Evolutionary conservation across 2,329 filamentous ascomycete species (phyloP).

Genomic region (Fusarium pseudograminearum): DNA sequence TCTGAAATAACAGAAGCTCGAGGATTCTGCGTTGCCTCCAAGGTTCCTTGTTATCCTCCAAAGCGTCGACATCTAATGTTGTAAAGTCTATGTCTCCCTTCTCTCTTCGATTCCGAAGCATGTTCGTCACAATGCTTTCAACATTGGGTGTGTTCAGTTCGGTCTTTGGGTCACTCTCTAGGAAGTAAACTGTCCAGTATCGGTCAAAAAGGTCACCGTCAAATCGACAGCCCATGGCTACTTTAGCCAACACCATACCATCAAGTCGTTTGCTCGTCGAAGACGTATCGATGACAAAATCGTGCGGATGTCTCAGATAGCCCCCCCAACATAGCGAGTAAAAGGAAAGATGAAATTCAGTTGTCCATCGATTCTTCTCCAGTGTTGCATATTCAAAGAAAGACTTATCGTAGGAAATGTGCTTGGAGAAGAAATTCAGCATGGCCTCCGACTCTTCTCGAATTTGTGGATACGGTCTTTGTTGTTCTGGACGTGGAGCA

Average conservation of each 20-base stretch:
- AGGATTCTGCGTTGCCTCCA: neutral
- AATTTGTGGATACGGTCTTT: neutral
- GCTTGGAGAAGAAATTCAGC: rapidly evolving
- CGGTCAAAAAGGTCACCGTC: neutral
- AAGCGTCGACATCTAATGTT: rapidly evolving
- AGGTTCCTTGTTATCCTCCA: rapidly evolving
- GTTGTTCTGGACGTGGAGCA: too few relatives aligned
- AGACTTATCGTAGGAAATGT: neutral
- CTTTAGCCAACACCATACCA: neutral
- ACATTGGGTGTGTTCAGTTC: neutral
- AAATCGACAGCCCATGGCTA: neutral
- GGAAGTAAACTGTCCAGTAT: neutral
- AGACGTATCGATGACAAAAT: too few relatives aligned
- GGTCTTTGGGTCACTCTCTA: neutral
- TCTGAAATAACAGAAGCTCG: neutral
- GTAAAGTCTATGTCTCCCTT: too few relatives aligned
- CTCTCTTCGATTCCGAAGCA: rapidly evolving
- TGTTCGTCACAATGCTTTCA: neutral
- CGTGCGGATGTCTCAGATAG: too few relatives aligned
- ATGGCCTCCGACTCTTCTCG: neutral
- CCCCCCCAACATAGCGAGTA: too few relatives aligned
- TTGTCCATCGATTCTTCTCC: neutral
- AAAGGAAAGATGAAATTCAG: neutral
- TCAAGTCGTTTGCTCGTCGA: too few relatives aligned
- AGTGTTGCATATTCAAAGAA: neutral